Evolutionary conservation across 305 asterid species (phyloP).

Genomic region (Euphrasia arctica): DNA sequence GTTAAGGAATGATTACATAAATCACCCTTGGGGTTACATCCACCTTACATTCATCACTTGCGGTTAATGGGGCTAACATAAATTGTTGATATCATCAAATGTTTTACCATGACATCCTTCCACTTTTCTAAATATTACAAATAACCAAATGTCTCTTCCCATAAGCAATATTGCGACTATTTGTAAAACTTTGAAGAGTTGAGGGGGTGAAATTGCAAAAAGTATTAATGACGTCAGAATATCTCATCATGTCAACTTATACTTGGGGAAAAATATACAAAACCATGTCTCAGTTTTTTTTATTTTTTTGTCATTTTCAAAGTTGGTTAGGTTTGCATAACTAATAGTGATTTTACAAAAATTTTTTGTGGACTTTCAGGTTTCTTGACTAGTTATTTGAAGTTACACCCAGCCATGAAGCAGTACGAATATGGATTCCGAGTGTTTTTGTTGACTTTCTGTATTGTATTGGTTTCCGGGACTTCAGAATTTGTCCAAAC

Average conservation of each 20-base stretch:
- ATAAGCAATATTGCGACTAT: background rate
- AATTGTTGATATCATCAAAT: background rate
- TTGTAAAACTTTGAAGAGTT: background rate
- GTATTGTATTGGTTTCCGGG: constrained; percentile 82
- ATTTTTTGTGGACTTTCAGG: constrained; percentile 22
- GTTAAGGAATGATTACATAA: background rate
- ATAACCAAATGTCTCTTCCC: background rate
- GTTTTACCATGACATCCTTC: background rate
- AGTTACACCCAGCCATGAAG: constrained; percentile 77
- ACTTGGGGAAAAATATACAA: background rate
- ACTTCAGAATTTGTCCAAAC: constrained; percentile 54
- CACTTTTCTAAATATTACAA: background rate
- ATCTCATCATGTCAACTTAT: background rate
- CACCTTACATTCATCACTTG: background rate
- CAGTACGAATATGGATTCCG: constrained; percentile 96
- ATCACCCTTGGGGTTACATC: background rate
- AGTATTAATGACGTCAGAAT: background rate
- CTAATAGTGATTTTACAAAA: constrained; percentile 13
- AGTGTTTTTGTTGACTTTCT: constrained; percentile 83
- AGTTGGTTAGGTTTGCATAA: too few species aligned
- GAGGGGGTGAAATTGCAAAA: background rate
- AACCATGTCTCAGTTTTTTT: background rate
- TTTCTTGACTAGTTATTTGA: constrained; percentile 64
- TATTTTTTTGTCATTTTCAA: background rate
- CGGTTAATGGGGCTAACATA: background rate